Percentiles rank a stretch among this genome's conserved stretches.
Conservation (phyloP, 192 early-diverging fungal species). For the Dissophora ornata region DNA sequence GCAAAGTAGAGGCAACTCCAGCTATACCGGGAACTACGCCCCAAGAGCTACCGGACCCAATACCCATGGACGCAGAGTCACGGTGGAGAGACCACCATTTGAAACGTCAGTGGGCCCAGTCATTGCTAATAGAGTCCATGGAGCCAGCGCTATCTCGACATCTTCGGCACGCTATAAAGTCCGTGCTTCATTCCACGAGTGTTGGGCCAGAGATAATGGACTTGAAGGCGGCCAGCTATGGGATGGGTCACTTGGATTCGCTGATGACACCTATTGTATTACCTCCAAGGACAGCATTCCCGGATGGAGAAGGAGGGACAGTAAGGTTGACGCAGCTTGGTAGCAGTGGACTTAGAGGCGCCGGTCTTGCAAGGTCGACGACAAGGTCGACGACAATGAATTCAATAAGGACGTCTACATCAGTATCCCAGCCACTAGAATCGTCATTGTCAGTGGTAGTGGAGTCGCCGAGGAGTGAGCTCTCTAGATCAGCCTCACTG, state of each 20-base stretch:
- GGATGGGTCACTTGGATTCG: constrained; percentile 17
- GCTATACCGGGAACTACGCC: background rate
- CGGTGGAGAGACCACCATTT: constrained; percentile 46
- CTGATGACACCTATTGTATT: constrained; percentile 24
- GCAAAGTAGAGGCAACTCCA: background rate
- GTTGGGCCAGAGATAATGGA: constrained; percentile 50
- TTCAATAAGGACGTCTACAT: background rate
- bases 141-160: constrained; percentile 40
- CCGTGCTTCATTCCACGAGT: constrained; percentile 45
- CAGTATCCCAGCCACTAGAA: background rate
- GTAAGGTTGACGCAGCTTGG: background rate
- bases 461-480: background rate
- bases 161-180: constrained; percentile 39
- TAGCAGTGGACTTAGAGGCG: background rate
- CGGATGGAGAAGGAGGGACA: background rate
- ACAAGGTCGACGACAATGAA: background rate
- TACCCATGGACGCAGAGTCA: constrained; percentile 41
- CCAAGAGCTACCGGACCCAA: constrained; percentile 5
- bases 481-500: constrained; percentile 3
- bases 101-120: constrained; percentile 43
- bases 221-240: constrained; percentile 24
- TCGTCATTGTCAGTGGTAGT: background rate
- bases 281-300: background rate
- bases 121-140: constrained; percentile 38
- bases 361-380: no score